Conservation (phyloP, 306 rosid species). For the Quercus glauca region DNA sequence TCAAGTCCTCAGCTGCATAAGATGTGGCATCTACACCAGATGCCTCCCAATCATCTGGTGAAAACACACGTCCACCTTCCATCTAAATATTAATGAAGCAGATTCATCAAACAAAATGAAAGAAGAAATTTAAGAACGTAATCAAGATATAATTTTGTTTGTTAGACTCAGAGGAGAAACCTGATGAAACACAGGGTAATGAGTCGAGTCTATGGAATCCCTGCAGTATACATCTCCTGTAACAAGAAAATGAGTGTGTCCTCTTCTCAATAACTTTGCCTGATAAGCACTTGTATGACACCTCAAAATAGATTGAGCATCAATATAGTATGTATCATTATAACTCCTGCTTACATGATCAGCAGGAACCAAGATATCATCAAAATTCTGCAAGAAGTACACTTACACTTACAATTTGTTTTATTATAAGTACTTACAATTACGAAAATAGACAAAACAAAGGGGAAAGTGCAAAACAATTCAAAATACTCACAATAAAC, state of each 20-base stretch:
- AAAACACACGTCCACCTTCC: constrained; percentile 95
- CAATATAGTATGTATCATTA: constrained; percentile 85
- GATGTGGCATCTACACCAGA: constrained; percentile 75
- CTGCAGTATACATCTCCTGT: constrained; percentile 98
- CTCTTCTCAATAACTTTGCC: constrained; percentile 78
- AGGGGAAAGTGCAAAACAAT: neutral
- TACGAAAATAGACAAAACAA: constrained; percentile 6
- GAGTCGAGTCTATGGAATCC: constrained; percentile 98
- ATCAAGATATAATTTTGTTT: constrained; percentile 12
- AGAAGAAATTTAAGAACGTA: constrained; percentile 15
- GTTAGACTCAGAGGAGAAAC: constrained; percentile 29
- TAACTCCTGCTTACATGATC: constrained; percentile 95
- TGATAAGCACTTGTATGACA: constrained; percentile 99
- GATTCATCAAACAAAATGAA: constrained; percentile 4
- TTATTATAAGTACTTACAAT: neutral
- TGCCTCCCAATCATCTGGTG: constrained; percentile 69
- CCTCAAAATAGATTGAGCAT: constrained; percentile 81
- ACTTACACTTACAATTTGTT: constrained; percentile 12
- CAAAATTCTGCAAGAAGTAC: constrained; percentile 77
- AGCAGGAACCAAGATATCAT: constrained; percentile 94
- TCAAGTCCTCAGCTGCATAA: constrained; percentile 77
- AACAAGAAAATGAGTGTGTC: constrained; percentile 87
- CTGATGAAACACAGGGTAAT: constrained; percentile 97
- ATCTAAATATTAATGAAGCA: constrained; percentile 47
- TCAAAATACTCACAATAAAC: neutral